Conservation (phyloP, 129 eudicot species). For the Ambrosia artemisiifolia region DNA sequence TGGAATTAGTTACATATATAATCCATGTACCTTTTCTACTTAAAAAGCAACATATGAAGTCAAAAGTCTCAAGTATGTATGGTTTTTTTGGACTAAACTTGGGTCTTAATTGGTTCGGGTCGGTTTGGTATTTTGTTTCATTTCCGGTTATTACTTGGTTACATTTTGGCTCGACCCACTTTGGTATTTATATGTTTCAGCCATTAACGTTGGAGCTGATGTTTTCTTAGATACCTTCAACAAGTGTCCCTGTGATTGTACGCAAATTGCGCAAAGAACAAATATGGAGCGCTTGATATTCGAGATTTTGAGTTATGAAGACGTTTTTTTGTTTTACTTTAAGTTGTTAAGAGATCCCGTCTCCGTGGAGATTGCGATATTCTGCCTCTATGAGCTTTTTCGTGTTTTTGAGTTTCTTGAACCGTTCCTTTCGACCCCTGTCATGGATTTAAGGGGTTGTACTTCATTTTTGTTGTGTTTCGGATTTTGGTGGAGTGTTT, state of each 20-base stretch:
- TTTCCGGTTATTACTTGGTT: background rate
- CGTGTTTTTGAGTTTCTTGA: slow-evolving; percentile 26
- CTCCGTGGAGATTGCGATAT: slow-evolving; percentile 73
- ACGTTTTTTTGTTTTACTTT: slow-evolving; percentile 19
- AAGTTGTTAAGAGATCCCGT: slow-evolving; percentile 29
- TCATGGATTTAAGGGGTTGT: background rate
- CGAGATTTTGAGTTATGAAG: slow-evolving; percentile 15
- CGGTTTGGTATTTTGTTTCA: background rate
- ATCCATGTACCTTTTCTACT: too few relatives aligned
- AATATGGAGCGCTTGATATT: slow-evolving; percentile 29
- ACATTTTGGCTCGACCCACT: background rate
- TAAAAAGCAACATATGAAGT: too few relatives aligned
- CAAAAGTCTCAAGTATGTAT: background rate
- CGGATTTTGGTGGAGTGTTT: background rate
- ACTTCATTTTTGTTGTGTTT: slow-evolving; percentile 16
- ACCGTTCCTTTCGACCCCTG: background rate
- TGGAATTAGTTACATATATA: too few relatives aligned
- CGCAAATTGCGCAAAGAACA: slow-evolving; percentile 76
- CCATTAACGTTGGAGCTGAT: background rate
- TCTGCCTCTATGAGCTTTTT: slow-evolving; percentile 68
- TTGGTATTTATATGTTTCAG: background rate
- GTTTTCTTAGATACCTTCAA: slow-evolving; percentile 75
- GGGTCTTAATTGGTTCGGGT: background rate
- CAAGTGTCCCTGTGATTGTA: slow-evolving; percentile 91
- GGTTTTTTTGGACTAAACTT: background rate